Evolutionary conservation across 192 early-diverging fungal species (phyloP).

Genomic region (Gorgonomyces haynaldii): DNA sequence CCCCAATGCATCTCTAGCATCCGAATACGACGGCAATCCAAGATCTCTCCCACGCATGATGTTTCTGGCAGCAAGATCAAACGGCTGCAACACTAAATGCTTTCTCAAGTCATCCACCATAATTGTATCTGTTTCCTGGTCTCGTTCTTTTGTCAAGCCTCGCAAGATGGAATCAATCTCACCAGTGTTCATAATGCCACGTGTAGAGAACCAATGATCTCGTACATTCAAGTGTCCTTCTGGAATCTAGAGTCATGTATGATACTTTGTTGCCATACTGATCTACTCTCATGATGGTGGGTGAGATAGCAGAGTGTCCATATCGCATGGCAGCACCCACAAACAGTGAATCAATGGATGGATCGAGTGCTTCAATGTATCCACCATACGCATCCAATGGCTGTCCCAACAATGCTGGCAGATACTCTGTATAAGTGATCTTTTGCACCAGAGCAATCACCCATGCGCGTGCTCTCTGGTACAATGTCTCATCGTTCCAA

Average conservation of each 20-base stretch:
- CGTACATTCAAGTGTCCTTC: conserved; percentile 14
- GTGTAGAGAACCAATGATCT: conserved; percentile 4
- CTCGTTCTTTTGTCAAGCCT: conserved; percentile 18
- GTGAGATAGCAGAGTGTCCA: conserved; percentile 20
- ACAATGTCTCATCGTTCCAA: conserved; percentile 20
- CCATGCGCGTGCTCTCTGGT: conserved; percentile 24
- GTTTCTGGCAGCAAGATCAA: background rate
- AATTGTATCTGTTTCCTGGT: conserved; percentile 3
- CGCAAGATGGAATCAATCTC: conserved; percentile 18
- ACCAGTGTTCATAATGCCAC: conserved; percentile 7
- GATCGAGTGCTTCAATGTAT: conserved; percentile 19
- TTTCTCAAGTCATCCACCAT: conserved; percentile 9
- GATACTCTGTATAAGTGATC: conserved; percentile 23
- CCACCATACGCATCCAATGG: conserved; percentile 18
- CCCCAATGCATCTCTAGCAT: conserved; percentile 3
- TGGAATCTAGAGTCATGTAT: conserved; percentile 5
- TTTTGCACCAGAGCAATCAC: conserved; percentile 32
- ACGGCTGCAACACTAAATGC: conserved; percentile 2
- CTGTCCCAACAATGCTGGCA: conserved; percentile 18
- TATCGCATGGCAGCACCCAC: conserved; percentile 24
- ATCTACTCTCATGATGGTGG: conserved; percentile 11
- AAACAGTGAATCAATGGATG: conserved; percentile 24
- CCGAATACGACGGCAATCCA: conserved; percentile 22
- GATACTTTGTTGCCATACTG: conserved; percentile 15
- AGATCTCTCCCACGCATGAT: conserved; percentile 20